phyloP scores from a whole-genome alignment of 192 early-diverging fungal species.

The Backusella tarrabulga region DNA sequence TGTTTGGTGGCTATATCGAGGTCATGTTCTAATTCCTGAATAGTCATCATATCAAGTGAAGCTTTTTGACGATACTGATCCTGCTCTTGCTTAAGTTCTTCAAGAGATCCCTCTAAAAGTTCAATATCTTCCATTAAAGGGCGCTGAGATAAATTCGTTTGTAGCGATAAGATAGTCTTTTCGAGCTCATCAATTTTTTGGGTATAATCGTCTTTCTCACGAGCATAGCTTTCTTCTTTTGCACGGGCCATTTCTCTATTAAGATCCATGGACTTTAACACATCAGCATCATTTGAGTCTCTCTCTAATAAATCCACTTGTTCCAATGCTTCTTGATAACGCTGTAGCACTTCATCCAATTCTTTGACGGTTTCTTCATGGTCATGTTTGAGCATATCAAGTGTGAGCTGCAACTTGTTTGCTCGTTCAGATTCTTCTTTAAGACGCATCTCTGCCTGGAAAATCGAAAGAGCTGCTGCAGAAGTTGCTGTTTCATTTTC shows the following conservation, averaged over 20 bases:
- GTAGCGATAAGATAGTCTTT: not conserved
- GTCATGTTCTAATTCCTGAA: conserved; percentile 5
- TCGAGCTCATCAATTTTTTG: not conserved
- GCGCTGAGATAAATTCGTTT: not conserved
- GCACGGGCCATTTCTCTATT: conserved; percentile 18
- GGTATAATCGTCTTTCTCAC: not conserved
- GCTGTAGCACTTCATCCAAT: conserved; percentile 18
- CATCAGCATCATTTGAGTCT: not conserved
- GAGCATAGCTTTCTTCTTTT: not conserved
- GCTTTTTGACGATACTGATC: not conserved
- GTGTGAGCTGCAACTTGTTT: not conserved
- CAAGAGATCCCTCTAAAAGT: not conserved
- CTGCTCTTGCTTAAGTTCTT: not conserved
- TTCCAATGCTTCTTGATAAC: conserved; percentile 20
- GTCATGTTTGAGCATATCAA: conserved; percentile 7
- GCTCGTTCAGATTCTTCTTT: conserved; percentile 13
- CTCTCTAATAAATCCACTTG: conserved; percentile 11
- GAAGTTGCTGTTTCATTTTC: conserved; percentile 10
- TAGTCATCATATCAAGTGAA: not conserved
- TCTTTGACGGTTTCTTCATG: conserved; percentile 19
- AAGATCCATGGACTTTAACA: not conserved
- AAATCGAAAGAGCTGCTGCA: conserved; percentile 1
- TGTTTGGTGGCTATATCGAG: not conserved
- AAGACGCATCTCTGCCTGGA: not conserved
- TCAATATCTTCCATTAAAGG: conserved; percentile 2